Base-by-base conservation (phyloP, 1,139 yeast genomes). In the Entelexis paramagnoliae region DNA sequence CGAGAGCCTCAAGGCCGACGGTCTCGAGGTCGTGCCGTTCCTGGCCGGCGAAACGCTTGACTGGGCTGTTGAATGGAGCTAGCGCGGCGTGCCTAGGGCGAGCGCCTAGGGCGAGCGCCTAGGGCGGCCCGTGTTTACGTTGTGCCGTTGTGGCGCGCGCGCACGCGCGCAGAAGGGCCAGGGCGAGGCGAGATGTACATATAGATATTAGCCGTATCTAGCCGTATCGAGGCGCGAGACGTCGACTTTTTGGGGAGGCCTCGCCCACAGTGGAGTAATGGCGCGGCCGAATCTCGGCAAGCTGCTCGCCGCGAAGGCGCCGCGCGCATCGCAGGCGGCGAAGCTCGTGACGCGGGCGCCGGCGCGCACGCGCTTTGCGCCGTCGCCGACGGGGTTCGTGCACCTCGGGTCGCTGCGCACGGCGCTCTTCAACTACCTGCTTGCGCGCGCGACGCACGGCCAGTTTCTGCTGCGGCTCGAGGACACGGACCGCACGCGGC, bases 381-480 rank as follows among this genome's bases (percentile, higher is more conserved):
- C 99, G 1, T 89, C 97, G 2, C 99, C 99, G 1, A 91, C 99
- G 0, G 99, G 99, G 0, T 78, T 77, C 57, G 72, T 93, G 36
- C 99, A 91, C 65, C 66, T 93, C 53, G 99, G 99, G 0, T 88
- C 97, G 0, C 66, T 93, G 48, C 71, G 99, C 63, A 91, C 99
- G 0, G 97, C 98, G 0, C 67, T 91, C 29, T 93, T 87, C 68
- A 93, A 91, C 65, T 91, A 82, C 62, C 67, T 91, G 30, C 69
- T 86, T 26, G 97, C 98, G 0, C 79, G 73, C 59, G 76, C 77
- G 53, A 86, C 96, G 0, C 78, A 79, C 0, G 98, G 98, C 0
- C 77, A 78, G 59, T 93, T 91, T 61, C 59, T 93, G 4, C 67
- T 91, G 20, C 74, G 99, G 43, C 67, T 91, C 19, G 99, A 91